Evolutionary conservation across 208 protist species (phyloP), one percentile per base, ranked within the genome.

Genomic region (Crithidia thermophila): DNA sequence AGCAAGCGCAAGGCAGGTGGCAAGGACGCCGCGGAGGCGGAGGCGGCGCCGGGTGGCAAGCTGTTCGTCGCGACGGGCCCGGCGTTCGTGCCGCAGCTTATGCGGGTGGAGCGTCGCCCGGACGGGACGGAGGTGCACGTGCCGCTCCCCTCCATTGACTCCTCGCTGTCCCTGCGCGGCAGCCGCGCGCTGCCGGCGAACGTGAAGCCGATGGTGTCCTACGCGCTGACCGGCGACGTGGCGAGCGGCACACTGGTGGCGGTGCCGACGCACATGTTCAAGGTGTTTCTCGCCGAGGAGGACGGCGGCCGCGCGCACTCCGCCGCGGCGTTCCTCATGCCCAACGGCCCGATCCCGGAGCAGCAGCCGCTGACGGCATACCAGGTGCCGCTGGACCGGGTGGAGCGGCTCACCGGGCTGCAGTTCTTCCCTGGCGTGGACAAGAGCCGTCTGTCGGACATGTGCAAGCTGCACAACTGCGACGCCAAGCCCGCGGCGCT

Each of bases 231-330:
- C 28, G 89, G 86, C n/a, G 67, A 84, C 72, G 47, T 50, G 37
- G 25, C 50, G 14, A 56, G 59, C 27, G 46, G 61, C 55, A 75
- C 63, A 23, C 67, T 45, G 20, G 79, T 95, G 16, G 90, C 90
- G 6, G 88, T 95, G 31, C 90, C 90, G 20, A 95, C 78, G 40
- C 90, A 95, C 67, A 58, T 95, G 9, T 95, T 88, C 73, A 95
- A 95, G 58, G 82, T 92, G 1, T 43, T 95, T 6, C 60, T 94
- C 8, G 77, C 81, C 3, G 85, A 89, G 63, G 67, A 72, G 8
- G 53, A 68, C 42, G 73, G 63, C 25, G 72, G 73, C n/a, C 50
- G 39, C 13, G 39, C 60, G 25, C 62, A 31, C 33, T 86, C 78
- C 25, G 64, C 51, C 14, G 87, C 87, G 4, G 85, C 85, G 8